Base-by-base conservation (phyloP, 73 alveolate genomes). In the Tetrahymena elliotti region DNA sequence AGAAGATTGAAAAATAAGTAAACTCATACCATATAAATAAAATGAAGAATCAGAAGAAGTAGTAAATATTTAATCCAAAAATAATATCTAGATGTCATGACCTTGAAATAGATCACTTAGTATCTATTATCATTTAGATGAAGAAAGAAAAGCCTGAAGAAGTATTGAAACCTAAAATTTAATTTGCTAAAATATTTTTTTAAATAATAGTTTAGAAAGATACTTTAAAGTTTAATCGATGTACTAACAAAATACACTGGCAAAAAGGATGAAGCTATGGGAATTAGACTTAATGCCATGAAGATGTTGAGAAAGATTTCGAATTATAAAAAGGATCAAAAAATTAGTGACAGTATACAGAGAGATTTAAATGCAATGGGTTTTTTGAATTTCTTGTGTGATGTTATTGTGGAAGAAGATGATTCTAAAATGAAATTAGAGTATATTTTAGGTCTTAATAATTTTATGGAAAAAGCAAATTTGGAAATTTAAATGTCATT, bases 301-400 rank as follows among this genome's bases (percentile, higher is more conserved):
- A 94, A 84, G n/a, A 94, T 94, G 27, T 53, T 94, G n/a, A 84
- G 96, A 41, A 94, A 94, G 52, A 37, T 94, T n/a, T 94, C 96
- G 9, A 94, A 94, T 94, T 94, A 94, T 34, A 94, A 94, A 38
- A 94, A 94, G 40, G 95, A 94, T 52, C 7, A 84, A 22, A 22
- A 84, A 20, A 88, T 94, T 15, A 94, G 94, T 41, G 93, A 94
- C 22, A 84, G 95, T 5, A 94, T 94, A 31, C 82, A 84, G n/a
- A 88, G 93, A 47, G 96, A 94, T 92, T 53, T 94, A 31, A 93
- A 94, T 84, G 95, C 93, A 40, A 33, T 94, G 18, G 96, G 96
- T 33, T 94, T 94, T 34, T 84, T 94, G 20, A 94, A 94, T 40
- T 94, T 94, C 38, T 33, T 94, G 40, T 94, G 96, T 35, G 96